Conservation (phyloP, 2,329 filamentous ascomycete species). For the Blastomyces silverae region DNA sequence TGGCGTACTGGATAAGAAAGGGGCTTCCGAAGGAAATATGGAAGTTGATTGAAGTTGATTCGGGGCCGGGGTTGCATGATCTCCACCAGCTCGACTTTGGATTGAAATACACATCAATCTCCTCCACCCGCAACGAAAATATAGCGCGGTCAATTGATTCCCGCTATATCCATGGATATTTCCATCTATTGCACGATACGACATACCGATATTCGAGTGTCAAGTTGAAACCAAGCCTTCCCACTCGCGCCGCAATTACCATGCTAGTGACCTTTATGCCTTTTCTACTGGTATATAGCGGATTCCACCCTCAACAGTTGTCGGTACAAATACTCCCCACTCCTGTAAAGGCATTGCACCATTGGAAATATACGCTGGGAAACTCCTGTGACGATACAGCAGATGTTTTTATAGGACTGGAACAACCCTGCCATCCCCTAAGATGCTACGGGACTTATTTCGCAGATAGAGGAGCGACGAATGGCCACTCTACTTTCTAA, state of each 20-base stretch:
- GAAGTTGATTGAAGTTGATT: constrained; percentile 33
- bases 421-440: neutral
- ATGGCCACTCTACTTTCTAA: neutral
- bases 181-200: neutral
- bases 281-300: neutral
- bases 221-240: no score
- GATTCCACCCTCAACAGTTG: neutral
- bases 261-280: neutral
- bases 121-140: neutral
- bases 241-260: neutral
- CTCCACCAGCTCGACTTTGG: neutral
- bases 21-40: constrained; percentile 29
- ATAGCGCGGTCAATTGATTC: neutral
- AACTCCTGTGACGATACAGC: neutral
- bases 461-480: neutral
- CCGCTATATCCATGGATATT: neutral
- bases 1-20: constrained; percentile 14
- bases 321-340: no score
- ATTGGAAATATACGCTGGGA: no score
- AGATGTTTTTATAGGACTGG: neutral
- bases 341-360: neutral
- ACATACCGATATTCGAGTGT: neutral
- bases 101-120: neutral
- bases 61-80: neutral
- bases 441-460: no score